Conservation (phyloP, 2,329 filamentous ascomycete genomes). For the Sporothrix dimorphospora region DNA sequence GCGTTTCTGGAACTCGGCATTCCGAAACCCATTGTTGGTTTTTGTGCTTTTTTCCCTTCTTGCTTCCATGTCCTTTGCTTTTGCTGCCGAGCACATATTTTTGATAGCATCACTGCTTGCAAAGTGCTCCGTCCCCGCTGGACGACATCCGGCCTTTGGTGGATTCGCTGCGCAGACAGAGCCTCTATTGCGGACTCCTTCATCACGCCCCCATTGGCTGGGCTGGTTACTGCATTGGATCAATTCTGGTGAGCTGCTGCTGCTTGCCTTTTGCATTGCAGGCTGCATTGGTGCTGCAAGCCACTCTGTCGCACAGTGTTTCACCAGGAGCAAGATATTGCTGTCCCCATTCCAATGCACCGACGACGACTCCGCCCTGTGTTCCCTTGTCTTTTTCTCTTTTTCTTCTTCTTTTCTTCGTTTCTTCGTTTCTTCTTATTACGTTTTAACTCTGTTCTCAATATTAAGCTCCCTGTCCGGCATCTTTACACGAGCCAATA, state of each 20-base stretch:
- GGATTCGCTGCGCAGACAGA: background rate
- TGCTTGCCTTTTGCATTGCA: slow-evolving; percentile 1
- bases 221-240: slow-evolving; percentile 18
- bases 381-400: background rate
- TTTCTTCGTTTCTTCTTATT: background rate
- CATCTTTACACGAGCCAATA: background rate
- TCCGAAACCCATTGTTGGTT: background rate
- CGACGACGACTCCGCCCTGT: background rate
- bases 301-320: slow-evolving; percentile 10
- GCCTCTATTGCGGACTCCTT: background rate
- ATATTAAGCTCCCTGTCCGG: background rate
- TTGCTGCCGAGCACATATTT: background rate
- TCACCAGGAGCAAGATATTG: slow-evolving; percentile 1
- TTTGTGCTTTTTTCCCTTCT: background rate
- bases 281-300: background rate
- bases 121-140: background rate
- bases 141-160: background rate
- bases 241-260: background rate
- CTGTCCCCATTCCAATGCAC: slow-evolving; percentile 13
- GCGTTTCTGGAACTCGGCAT: background rate
- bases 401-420: background rate
- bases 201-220: background rate
- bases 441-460: background rate
- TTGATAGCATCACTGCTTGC: background rate
- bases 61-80: background rate